Base-by-base conservation (phyloP, 1,139 yeast genomes). In the Yamadazyma jaroonii region DNA sequence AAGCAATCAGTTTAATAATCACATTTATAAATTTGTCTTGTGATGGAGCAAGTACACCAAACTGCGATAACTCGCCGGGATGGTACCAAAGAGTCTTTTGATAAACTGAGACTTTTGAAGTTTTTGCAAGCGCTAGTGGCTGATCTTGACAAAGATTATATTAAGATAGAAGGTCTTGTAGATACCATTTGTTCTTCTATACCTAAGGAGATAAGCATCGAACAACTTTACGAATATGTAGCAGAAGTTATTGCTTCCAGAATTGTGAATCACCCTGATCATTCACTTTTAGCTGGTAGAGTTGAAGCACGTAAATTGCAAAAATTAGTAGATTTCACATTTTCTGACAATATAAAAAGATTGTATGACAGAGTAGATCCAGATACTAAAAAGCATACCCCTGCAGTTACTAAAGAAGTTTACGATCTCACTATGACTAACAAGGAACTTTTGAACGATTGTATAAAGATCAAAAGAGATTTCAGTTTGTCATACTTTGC, bases 401-500 rank as follows among this genome's bases (percentile, higher is more conserved):
- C 52, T 15, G 34, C 48, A 30, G 32, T 48, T 1, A 38, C 50
- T 12, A 31, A 48, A 22, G 36, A 45, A 37, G 47, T 71, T 15
- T 58, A 53, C 44, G 53, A 64, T 4, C 46, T 54, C 2, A 74
- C 70, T 2, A 43, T 41, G 44, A 46, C 56, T 4, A 50, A 76
- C 48, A 50, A 42, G n/a, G 57, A 56, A 3, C 49, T 46, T 32
- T 56, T 75, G 26, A 64, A 77, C 50, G 38, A 51, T 4, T 59
- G 73, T 9, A 59, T 76, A 4, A 59, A 53, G 10, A 49, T 51
- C 10, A 50, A 54, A 12, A 52, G 78, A 32, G 81, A 76, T 49
- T 62, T 58, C 36, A 62, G 56, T 27, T 50, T 73, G 35, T 58
- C 72, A 29, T 77, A 72, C 53, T 76, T 77, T 55, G 82, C 81